phyloP scores from a whole-genome alignment of 1,139 yeast species.

The Suhomyces terraborum region DNA sequence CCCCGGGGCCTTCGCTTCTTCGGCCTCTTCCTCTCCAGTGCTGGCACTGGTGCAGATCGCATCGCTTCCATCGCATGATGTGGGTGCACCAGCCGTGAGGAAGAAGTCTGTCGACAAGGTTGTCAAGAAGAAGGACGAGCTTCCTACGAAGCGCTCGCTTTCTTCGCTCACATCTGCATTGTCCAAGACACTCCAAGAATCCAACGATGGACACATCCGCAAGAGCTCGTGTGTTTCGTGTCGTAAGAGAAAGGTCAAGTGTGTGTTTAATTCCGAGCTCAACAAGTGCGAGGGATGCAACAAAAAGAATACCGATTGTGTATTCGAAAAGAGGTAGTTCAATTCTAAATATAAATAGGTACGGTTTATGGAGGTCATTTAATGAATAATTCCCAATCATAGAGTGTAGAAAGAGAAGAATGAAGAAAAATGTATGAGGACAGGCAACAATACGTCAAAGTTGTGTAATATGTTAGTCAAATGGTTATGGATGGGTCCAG shows the following conservation, averaged over 20 bases:
- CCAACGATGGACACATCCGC: slow-evolving; percentile 21
- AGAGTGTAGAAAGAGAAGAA: no score
- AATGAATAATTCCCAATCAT: neutral
- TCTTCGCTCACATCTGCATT: slow-evolving; percentile 17
- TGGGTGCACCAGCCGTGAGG: slow-evolving; percentile 7
- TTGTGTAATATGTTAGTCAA: no score
- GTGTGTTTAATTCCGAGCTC: slow-evolving; percentile 32
- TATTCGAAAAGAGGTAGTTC: slow-evolving; percentile 25
- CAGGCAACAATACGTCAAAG: no score
- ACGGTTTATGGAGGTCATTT: slow-evolving; percentile 3
- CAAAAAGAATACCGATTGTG: slow-evolving; percentile 39
- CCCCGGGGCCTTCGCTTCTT: slow-evolving; percentile 2
- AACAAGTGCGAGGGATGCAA: slow-evolving; percentile 41
- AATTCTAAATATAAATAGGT: slow-evolving; percentile 1
- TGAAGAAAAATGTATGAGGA: no score
- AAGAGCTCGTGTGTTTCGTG: slow-evolving; percentile 41
- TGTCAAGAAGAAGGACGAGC: slow-evolving; percentile 13
- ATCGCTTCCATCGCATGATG: slow-evolving; percentile 8
- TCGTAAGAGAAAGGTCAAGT: slow-evolving; percentile 42
- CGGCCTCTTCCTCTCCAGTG: slow-evolving; percentile 8
- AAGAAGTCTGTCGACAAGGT: slow-evolving; percentile 10
- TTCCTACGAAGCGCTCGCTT: slow-evolving; percentile 10
- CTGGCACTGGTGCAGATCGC: slow-evolving; percentile 11
- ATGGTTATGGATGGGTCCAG: no score
- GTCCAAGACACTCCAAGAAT: slow-evolving; percentile 15